Conservation (phyloP, 306 rosid species). For the Mucuna pruriens region DNA sequence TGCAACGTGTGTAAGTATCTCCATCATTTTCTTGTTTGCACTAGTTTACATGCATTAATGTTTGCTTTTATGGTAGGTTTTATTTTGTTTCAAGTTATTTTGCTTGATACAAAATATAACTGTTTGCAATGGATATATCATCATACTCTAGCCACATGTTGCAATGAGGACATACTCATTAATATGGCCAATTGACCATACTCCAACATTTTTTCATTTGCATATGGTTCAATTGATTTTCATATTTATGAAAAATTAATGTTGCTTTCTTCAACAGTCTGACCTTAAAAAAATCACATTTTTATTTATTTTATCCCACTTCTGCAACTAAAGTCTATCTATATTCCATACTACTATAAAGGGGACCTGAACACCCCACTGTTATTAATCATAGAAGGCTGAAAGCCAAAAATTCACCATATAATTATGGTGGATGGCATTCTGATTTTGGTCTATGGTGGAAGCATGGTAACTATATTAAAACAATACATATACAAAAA, state of each 20-base stretch:
- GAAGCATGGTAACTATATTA: constrained; percentile 1
- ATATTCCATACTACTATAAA: background rate
- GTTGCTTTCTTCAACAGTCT: background rate
- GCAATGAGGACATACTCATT: background rate
- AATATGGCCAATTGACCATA: background rate
- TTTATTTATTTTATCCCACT: background rate
- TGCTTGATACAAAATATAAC: background rate
- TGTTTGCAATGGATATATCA: constrained; percentile 19
- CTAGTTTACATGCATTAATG: background rate
- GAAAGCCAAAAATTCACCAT: background rate
- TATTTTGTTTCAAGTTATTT: background rate
- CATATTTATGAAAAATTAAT: background rate
- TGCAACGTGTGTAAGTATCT: constrained; percentile 78
- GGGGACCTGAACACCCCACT: background rate
- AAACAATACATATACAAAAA: background rate
- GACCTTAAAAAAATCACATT: background rate
- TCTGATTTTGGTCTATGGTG: background rate
- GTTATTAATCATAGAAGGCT: background rate
- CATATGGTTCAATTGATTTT: background rate
- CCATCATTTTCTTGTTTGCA: background rate
- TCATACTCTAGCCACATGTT: constrained; percentile 4
- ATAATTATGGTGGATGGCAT: background rate
- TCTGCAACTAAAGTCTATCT: background rate
- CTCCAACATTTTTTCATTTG: background rate
- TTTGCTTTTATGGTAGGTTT: constrained; percentile 19